phyloP scores from a whole-genome alignment of 192 early-diverging fungal genomes.

The Coemansia sp. region DNA sequence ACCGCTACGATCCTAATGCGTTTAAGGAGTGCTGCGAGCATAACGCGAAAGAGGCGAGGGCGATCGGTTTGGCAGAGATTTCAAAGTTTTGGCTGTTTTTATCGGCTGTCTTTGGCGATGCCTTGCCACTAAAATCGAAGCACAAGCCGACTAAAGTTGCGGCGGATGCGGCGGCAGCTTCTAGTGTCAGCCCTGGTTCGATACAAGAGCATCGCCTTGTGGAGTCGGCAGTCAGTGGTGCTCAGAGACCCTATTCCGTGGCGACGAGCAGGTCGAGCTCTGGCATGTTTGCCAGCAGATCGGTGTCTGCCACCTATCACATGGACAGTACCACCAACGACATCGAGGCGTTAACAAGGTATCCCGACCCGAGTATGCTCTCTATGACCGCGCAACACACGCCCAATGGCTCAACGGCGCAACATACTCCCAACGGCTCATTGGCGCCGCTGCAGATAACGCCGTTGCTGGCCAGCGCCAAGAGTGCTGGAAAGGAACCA shows the following conservation, averaged over 20 bases:
- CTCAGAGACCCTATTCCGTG: constrained; percentile 8
- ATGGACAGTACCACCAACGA: constrained; percentile 28
- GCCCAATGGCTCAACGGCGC: not conserved
- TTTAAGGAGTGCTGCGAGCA: constrained; percentile 42
- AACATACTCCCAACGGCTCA: constrained; percentile 14
- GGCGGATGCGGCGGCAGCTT: not conserved
- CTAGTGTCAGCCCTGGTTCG: not conserved
- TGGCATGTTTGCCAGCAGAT: constrained; percentile 41
- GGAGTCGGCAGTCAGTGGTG: not conserved
- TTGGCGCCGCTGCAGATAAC: constrained; percentile 10
- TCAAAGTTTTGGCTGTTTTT: constrained; percentile 52
- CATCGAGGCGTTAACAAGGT: constrained; percentile 20
- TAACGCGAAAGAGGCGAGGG: constrained; percentile 20
- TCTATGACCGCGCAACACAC: constrained; percentile 3
- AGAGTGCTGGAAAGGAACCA: not conserved
- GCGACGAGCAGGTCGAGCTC: constrained; percentile 50
- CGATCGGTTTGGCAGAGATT: constrained; percentile 21
- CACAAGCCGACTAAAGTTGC: constrained; percentile 5
- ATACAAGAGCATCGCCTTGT: not conserved
- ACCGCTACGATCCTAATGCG: constrained; percentile 43
- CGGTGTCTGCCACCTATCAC: constrained; percentile 21
- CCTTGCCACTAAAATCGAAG: constrained; percentile 30
- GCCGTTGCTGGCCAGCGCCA: not conserved
- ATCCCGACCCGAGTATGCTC: not conserved
- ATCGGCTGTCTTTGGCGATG: constrained; percentile 36